Evolutionary conservation across 306 rosid species (phyloP).

Genomic region (Mucuna pruriens): DNA sequence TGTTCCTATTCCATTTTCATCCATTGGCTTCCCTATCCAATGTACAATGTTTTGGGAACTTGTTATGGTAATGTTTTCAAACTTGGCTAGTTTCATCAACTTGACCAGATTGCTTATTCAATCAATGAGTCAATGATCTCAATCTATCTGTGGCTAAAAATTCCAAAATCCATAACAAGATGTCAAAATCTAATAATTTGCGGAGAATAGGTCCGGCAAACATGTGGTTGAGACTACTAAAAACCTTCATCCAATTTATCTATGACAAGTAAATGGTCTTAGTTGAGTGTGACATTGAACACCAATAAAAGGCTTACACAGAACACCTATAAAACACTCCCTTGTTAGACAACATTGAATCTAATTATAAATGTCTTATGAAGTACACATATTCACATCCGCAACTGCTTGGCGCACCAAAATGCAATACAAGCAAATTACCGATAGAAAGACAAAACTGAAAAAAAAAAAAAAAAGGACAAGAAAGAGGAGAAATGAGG

Average conservation of each 20-base stretch:
- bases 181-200: background rate
- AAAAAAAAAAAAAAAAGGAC: too few species aligned
- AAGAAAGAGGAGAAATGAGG: too few species aligned
- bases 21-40: background rate
- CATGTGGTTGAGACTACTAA: background rate
- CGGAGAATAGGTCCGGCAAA: background rate
- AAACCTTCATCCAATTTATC: background rate
- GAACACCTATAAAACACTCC: background rate
- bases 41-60: background rate
- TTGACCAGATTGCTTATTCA: background rate
- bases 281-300: background rate
- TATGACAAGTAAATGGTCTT: background rate
- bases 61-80: background rate
- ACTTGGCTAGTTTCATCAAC: background rate
- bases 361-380: background rate
- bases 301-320: background rate
- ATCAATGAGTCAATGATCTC: background rate
- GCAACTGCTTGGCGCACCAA: too few species aligned
- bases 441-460: too few species aligned
- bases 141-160: background rate
- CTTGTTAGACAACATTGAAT: background rate
- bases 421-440: too few species aligned
- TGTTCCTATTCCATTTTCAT: background rate
- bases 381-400: background rate
- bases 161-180: background rate